Percentiles rank a stretch among this genome's conserved stretches.
phyloP scores from a whole-genome alignment of 768 basidiomycete genomes.

The Pleurotus giganteus region DNA sequence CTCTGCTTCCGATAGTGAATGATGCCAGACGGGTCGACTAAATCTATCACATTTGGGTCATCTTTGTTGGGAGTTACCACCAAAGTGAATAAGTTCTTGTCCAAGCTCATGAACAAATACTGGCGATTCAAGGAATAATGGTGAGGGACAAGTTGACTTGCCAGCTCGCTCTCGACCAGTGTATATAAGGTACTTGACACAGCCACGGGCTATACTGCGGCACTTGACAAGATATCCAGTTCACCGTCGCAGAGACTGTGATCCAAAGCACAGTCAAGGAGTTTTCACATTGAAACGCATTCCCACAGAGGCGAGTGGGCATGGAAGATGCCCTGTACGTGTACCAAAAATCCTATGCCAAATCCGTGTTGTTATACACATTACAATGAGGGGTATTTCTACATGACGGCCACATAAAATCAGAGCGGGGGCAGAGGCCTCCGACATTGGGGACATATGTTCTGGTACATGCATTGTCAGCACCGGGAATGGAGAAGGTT shows the following conservation, averaged over 20 bases:
- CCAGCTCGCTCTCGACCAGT: background rate
- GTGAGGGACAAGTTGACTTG: background rate
- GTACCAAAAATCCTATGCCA: too few relatives aligned
- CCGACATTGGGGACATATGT: slow-evolving; percentile 91
- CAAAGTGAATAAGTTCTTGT: slow-evolving; percentile 85
- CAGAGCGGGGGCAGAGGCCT: slow-evolving; percentile 79
- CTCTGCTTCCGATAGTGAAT: slow-evolving; percentile 75
- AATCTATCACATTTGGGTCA: slow-evolving; percentile 62
- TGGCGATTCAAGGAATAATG: background rate
- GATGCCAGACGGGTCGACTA: slow-evolving; percentile 61
- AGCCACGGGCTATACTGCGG: background rate
- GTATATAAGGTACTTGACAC: slow-evolving; percentile 1
- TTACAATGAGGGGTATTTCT: background rate
- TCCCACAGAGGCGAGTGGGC: too few relatives aligned
- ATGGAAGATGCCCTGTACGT: too few relatives aligned
- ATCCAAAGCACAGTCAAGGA: too few relatives aligned
- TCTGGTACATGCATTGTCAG: slow-evolving; percentile 39
- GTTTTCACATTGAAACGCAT: too few relatives aligned
- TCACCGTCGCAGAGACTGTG: too few relatives aligned
- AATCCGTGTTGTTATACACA: background rate
- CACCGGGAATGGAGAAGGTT: background rate
- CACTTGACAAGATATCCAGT: too few relatives aligned
- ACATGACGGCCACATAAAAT: slow-evolving; percentile 10
- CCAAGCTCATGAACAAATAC: slow-evolving; percentile 64
- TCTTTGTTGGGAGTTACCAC: slow-evolving; percentile 57